A percentile compares a stretch with the other conserved stretches of the same genome.
Conservation (phyloP, 257 asterid species). For the Orobanche coerulescens region DNA sequence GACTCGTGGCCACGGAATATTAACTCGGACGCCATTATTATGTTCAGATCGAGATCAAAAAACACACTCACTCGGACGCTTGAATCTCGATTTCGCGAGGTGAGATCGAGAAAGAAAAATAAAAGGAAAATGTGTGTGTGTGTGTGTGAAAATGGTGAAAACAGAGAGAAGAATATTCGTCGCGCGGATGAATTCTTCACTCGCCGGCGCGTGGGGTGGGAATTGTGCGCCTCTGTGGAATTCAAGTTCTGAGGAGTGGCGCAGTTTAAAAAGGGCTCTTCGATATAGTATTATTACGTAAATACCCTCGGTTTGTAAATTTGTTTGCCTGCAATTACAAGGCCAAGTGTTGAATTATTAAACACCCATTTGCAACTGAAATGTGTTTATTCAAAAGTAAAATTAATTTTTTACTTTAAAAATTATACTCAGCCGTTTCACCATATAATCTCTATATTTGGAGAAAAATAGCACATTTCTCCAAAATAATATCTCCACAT, state of each 20-base stretch:
- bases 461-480: too few species aligned
- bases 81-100: not conserved
- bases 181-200: slow-evolving; percentile 18
- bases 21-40: slow-evolving; percentile 64
- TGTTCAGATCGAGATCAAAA: slow-evolving; percentile 15
- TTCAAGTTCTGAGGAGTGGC: slow-evolving; percentile 2
- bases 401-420: too few species aligned
- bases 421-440: too few species aligned
- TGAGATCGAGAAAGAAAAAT: not conserved
- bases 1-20: slow-evolving; percentile 84
- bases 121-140: not conserved
- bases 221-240: slow-evolving; percentile 14
- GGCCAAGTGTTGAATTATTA: not conserved
- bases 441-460: too few species aligned
- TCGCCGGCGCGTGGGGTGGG: slow-evolving; percentile 33
- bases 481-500: too few species aligned
- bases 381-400: too few species aligned
- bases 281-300: slow-evolving; percentile 13
- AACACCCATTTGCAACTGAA: not conserved
- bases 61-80: not conserved
- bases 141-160: slow-evolving; percentile 1
- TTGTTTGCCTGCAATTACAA: not conserved
- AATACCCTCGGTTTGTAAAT: slow-evolving; percentile 11
- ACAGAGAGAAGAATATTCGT: not conserved
- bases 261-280: slow-evolving; percentile 25